Percentiles rank a stretch among this genome's conserved stretches.
Conservation (phyloP, 2,329 filamentous ascomycete species). For the Bipolaris oryzae region DNA sequence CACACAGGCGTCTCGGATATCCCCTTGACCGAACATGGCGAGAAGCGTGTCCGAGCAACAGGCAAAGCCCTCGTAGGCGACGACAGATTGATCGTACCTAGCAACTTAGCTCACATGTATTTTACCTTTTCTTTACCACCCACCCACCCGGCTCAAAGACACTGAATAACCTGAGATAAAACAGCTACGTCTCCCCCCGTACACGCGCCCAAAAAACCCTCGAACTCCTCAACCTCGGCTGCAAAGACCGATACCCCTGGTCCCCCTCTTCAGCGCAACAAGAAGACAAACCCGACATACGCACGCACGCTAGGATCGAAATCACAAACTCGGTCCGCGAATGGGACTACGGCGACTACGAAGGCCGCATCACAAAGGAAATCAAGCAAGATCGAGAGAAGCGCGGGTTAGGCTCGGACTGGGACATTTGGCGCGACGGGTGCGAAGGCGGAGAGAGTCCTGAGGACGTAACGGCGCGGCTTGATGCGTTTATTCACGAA, state of each 20-base stretch:
- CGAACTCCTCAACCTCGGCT: conserved; percentile 79
- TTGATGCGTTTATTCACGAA: conserved; percentile 77
- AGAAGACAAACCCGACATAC: conserved; percentile 23
- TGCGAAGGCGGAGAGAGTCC: conserved; percentile 84
- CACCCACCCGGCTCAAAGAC: neutral
- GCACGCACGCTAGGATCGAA: conserved; percentile 53
- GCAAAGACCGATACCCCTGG: conserved; percentile 75
- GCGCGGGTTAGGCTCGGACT: conserved; percentile 62
- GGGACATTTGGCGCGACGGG: conserved; percentile 88
- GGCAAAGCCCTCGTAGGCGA: conserved; percentile 82
- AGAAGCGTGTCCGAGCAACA: conserved; percentile 63
- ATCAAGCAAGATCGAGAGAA: conserved; percentile 56
- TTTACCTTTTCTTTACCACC: neutral
- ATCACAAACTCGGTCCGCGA: conserved; percentile 61
- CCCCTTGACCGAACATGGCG: conserved; percentile 78
- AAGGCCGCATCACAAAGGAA: conserved; percentile 60
- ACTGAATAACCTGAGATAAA: neutral
- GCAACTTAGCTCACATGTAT: conserved; percentile 81
- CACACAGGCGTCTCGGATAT: conserved; percentile 87
- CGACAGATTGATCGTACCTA: conserved; percentile 83
- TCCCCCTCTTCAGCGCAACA: conserved; percentile 26
- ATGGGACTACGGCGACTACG: conserved; percentile 69
- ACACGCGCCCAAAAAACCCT: conserved; percentile 86
- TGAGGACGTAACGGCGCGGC: conserved; percentile 70
- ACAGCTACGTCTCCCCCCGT: conserved; percentile 81